Conservation (phyloP, 2,329 filamentous ascomycete genomes). For the Lasiodiplodia citricola region DNA sequence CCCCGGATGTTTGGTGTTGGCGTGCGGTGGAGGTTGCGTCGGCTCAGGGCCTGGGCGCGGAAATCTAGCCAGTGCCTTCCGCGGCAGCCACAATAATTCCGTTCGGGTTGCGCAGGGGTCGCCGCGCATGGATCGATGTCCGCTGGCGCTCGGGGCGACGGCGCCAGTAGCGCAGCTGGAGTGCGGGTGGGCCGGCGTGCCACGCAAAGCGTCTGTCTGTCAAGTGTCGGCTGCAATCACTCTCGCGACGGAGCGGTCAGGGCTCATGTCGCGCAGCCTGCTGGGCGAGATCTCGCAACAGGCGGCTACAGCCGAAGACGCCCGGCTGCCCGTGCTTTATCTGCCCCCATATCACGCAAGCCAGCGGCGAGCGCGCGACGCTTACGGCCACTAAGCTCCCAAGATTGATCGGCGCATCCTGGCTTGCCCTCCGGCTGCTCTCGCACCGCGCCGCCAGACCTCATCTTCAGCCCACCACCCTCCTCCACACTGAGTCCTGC, state of each 20-base stretch:
- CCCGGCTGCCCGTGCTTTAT: constrained; percentile 19
- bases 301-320: constrained; percentile 16
- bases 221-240: constrained; percentile 9
- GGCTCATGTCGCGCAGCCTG: constrained; percentile 12
- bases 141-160: constrained; percentile 13
- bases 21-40: constrained; percentile 9
- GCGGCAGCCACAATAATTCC: constrained; percentile 16
- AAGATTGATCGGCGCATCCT: constrained; percentile 16
- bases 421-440: constrained; percentile 14
- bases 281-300: constrained; percentile 16
- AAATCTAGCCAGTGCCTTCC: constrained; percentile 17
- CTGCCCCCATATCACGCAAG: constrained; percentile 21
- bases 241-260: constrained; percentile 7
- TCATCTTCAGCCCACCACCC: constrained; percentile 10
- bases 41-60: constrained; percentile 17
- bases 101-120: constrained; percentile 16
- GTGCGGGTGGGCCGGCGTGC: constrained; percentile 14
- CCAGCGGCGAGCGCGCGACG: constrained; percentile 20
- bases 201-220: not conserved
- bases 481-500: not conserved
- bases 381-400: constrained; percentile 24
- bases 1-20: constrained; percentile 28
- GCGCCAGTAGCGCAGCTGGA: not conserved
- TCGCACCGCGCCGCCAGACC: constrained; percentile 16
- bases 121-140: constrained; percentile 6